Evolutionary conservation across 1,284 basidiomycete species (phyloP), one percentile per base, ranked within the genome.

Genomic region (Malassezia cuniculi): DNA sequence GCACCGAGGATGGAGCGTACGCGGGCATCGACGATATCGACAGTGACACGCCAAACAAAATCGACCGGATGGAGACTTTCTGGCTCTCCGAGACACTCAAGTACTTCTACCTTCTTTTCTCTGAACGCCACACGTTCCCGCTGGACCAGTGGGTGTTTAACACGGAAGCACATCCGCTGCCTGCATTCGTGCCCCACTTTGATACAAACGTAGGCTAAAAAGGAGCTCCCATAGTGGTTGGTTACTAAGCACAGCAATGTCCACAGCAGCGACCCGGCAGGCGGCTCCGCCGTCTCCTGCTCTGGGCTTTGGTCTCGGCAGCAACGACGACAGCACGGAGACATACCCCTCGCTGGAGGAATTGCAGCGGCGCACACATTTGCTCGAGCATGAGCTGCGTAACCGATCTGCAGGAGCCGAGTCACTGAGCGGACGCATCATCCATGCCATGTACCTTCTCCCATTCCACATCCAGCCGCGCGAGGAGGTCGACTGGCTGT

Each of bases 61-160:
- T 85, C 45, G 85, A 94, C 69, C 81, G 82, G 66, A 93, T 93
- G 85, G 89, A 94, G 71, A 90, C 89, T 12, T 66, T 66, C 33
- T 66, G 62, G 62, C 66, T 81, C 78, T 69, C 66, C 78, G 87
- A 94, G 70, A 94, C 87, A 5, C 70, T 95, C 41, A 95, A 97
- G 69, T 97, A 97, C 69, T 71, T 97, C 27, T 94, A 82, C 63
- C 69, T 95, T 47, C 71, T 93, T 5, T 95, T 93, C 64, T 78
- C 80, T 33, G 82, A 85, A 55, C 75, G 76, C 12, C 72, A 70
- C 34, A 63, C 73, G 2, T 49, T 82, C 34, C 77, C 80, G 9
- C 68, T 93, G 45, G 75, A 78, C 48, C 71, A 75, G 48, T 85
- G 80, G 66, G 80, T 85, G 21, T 80, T 86, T 63, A 86, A 85